Evolutionary conservation across 2,329 filamentous ascomycete genomes (phyloP), one percentile per base, ranked within the genome.

Genomic region (Aspergillus sp.): DNA sequence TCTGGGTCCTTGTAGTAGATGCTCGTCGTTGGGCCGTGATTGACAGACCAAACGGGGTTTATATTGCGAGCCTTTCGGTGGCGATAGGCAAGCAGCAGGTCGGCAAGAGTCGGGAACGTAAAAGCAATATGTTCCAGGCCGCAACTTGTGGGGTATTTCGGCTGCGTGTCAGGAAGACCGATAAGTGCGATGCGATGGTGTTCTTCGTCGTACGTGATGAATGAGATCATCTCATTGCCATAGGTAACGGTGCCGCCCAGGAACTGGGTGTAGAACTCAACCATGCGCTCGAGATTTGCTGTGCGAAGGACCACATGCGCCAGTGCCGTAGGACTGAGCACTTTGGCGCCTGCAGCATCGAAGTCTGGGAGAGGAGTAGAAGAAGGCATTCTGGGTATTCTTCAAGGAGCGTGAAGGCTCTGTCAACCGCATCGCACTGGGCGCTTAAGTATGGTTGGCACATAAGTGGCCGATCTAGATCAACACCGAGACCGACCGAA

Each of bases 1-100:
- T 83, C 79, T 5, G 79, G 80, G 64, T 82, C 80, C 7, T 60
- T 57, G 63, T 82, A 82, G 65, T 82, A 82, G 40, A 82, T 75
- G 17, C 48, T 51, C 0, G 72, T 78, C 2, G 76, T 82, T 2
- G 73, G 70, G 3, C 80, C 80, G 63, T 83, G 80, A 62, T 82
- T 80, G 33, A 80, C 70, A 56, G 66, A 73, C 77, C 77, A 80
- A 7, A 27, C 30, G 0, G 80, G 80, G 30, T 65, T 13, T 44
- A 80, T 75, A 0, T 73, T 75, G 4, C 63, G 56, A 0, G 62
- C 62, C 58, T 74, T 75, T 17, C 74, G 68, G 58, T 76, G 69
- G 24, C 60, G 58, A 62, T 80, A 81, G 4, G 75, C 67, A 3
- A 63, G 54, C 6, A 71, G 24, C 7, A 80, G 68, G 7, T 76